Base-by-base conservation (phyloP, 2,329 filamentous ascomycete species). In the Aspergillus felis region DNA sequence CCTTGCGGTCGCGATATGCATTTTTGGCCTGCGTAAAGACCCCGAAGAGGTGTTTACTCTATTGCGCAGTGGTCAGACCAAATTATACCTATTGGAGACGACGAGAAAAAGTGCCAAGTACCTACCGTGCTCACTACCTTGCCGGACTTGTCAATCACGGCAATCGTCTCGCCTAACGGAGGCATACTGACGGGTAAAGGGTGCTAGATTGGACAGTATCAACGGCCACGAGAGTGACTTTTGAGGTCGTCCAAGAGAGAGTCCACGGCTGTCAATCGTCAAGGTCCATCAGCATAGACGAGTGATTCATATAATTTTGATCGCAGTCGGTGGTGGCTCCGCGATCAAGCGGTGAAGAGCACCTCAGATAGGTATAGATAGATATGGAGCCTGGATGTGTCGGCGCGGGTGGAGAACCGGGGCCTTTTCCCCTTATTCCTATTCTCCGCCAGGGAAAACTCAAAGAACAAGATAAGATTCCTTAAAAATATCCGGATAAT, bases 21-120 rank as follows among this genome's bases (percentile, higher is more conserved):
- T 87, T 86, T 71, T 91, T 91, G 62, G 92, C 93, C 72, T 97
- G 92, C 73, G 91, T 96, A 82, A 96, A 95, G 70, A 97, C 88
- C 71, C 87, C 88, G 69, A 95, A 84, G 25, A 97, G 81, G 67
- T 96, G 90, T 77, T 95, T 96, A 70, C 91, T 91, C 91, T 95
- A 69, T 38, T 49, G 20, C 38, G 56, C 22, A 47, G 48, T 50
- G n/a, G 54, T 65, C 49, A 65, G 62, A 48, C 54, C 50, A 52
- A 69, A 12, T 27, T 58, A 64, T 54, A 54, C 22, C 38, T 22
- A 49, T 29, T 53, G 50, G 41, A 41, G 24, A 27, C 5, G 20
- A 29, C 24, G 48, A 53, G 49, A 46, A 54, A 32, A 54, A 57
- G 50, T 51, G 60, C 55, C 24, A 24, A 28, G 58, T 62, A 81